Evolutionary conservation across 805 yeast genomes (phyloP), one percentile per base, ranked within the genome.

Genomic region (Kodamaea neixiangensis): DNA sequence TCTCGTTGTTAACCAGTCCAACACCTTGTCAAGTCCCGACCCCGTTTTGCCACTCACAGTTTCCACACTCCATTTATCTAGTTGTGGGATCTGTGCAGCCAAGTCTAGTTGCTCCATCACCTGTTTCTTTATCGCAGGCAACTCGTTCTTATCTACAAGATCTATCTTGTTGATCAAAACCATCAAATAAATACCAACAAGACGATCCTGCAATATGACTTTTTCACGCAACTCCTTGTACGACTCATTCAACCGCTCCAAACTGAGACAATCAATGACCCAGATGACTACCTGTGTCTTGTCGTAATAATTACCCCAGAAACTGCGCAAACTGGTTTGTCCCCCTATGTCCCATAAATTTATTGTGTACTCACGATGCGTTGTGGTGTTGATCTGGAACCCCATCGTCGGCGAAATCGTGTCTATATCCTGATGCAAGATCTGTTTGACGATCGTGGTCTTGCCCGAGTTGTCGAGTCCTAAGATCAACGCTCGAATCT

Each of bases 381-480:
- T 60, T 1, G 87, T 60, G 1, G 92, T 82, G 45, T 81, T 78
- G 55, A 92, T 93, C 58, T 83, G 86, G 67, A 92, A 93, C 13
- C 98, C 98, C 77, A 92, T 79, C 0, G 98, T 92, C 0, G 98
- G 97, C 7, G 89, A 78, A 5, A 91, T 83, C n/a, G 71, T 72
- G 6, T 64, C 59, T 5, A 78, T 74, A 52, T 82, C 82, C 55
- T 77, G 71, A 20, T 73, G 55, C 68, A 86, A 72, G 13, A 89
- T 62, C 15, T 73, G 63, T 51, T 83, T 83, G 18, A 91, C 85
- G 1, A 93, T 79, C 0, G 97, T 88, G 2, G 97, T 87, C 65
- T 92, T 92, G 1, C 98, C 98, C 0, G 97, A 81, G 65, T 89
- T 90, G 63, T 92, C 98, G 3, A 92, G 78, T 0, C 98, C 98